Base-by-base conservation (phyloP, 1,284 basidiomycete genomes). In the Anthracocystis walkeri region DNA sequence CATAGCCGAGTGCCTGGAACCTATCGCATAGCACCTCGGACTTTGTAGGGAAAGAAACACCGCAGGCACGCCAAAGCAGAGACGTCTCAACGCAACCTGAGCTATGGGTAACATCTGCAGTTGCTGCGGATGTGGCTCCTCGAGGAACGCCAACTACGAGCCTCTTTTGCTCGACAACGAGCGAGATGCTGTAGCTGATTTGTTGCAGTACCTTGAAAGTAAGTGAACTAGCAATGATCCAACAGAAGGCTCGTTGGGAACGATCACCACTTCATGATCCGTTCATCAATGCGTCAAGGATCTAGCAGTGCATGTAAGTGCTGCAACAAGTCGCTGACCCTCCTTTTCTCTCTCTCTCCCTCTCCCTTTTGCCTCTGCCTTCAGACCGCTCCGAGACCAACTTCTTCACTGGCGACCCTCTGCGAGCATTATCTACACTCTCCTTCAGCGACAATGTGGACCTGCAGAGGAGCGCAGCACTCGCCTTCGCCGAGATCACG, bases 361-460 rank as follows among this genome's bases (percentile, higher is more conserved):
- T 49, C 44, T 31, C 31, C 23, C 45, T 20, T 16, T 25, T 18
- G 1, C 49, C 14, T 12, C 45, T 18, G n/a, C 7, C 46, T 35
- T 27, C 60, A 83, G 82, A 85, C 69, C 80, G 82, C 21, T 80
- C 83, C 48, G 84, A 85, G 65, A 85, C 83, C 67, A 82, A 85
- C 78, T 85, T 85, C 65, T 85, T 85, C 70, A 80, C 82, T 7
- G 83, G 83, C 38, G 92, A 92, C 27, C 96, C 97, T 20, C 90
- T 99, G 62, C 90, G 91, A 58, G 95, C 97, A 48, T 89, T 99
- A 69, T 98, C 95, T 14, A 99, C 95, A 66, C 91, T 99, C 75
- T 97, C 95, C 16, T 99, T 98, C 88, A 95, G 93, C 35, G 97
- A 99, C 88, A 99, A 99, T 87, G 97, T 99, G 82, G 97, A 99